These are phyloP conservation scores for Schizochytrium sp. DNA, from an alignment of 108 stramenopile species.

Conservation along the genomic window DNA sequence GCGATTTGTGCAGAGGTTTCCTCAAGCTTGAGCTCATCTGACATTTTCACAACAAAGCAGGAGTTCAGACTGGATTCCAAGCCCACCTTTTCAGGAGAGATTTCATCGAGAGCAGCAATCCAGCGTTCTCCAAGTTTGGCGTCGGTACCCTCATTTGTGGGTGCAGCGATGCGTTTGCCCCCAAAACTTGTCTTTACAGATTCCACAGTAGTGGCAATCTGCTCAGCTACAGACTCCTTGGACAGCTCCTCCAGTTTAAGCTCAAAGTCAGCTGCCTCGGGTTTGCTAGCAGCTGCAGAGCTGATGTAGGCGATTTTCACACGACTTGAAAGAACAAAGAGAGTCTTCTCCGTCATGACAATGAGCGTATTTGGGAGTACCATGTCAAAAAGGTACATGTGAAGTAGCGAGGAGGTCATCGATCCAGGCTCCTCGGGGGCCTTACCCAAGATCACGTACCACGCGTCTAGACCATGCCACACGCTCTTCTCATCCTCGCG, in stretches of 20 bases:
- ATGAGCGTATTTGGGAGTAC: slow-evolving; percentile 73
- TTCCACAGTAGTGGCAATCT: neutral
- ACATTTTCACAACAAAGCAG: slow-evolving; percentile 2
- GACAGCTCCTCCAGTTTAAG: slow-evolving; percentile 31
- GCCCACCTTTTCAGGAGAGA: neutral
- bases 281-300: neutral
- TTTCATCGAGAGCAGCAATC: neutral
- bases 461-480: neutral
- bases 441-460: neutral
- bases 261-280: slow-evolving; percentile 46
- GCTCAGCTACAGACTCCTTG: neutral
- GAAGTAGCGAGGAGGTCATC: neutral
- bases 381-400: slow-evolving; percentile 32
- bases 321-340: slow-evolving; percentile 7
- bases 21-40: neutral
- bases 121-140: slow-evolving; percentile 25
- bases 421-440: neutral
- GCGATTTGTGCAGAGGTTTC: neutral
- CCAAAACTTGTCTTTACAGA: neutral
- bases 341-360: slow-evolving; percentile 61
- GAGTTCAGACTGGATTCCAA: neutral
- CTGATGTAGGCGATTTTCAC: slow-evolving; percentile 26
- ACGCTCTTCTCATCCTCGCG: neutral
- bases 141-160: neutral
- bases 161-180: neutral